phyloP scores from a whole-genome alignment of 768 basidiomycete genomes.

The Ramaria sp. region DNA sequence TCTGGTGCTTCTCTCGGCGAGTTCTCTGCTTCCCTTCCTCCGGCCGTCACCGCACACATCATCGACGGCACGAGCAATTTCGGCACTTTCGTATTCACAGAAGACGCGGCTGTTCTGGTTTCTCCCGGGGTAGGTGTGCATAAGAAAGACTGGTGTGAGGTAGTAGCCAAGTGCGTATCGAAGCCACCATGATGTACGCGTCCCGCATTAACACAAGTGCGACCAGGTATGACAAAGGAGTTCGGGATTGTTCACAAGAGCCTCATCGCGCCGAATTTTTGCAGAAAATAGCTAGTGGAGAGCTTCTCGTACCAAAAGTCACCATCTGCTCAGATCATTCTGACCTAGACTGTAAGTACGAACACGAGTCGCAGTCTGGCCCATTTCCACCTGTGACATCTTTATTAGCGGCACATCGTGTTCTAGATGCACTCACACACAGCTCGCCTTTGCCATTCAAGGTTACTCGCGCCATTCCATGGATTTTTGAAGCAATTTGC shows the following conservation, averaged over 20 bases:
- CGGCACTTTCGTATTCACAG: slow-evolving; percentile 9
- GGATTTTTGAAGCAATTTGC: slow-evolving; percentile 5
- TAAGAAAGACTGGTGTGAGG: slow-evolving; percentile 7
- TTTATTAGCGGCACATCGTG: background rate
- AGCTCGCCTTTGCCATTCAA: slow-evolving; percentile 2
- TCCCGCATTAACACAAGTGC: background rate
- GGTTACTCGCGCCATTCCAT: slow-evolving; percentile 9
- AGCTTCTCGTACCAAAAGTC: slow-evolving; percentile 3
- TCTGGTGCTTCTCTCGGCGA: background rate
- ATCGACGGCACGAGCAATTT: background rate
- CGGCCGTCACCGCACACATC: background rate
- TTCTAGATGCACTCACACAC: background rate
- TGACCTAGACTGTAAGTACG: slow-evolving; percentile 1
- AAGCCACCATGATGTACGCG: too few relatives aligned
- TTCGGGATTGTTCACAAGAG: slow-evolving; percentile 4
- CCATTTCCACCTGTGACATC: background rate
- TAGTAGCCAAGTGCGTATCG: background rate
- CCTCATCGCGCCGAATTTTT: background rate
- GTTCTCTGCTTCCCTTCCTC: background rate
- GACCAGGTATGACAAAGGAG: slow-evolving; percentile 1
- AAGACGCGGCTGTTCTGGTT: slow-evolving; percentile 1
- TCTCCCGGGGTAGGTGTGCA: background rate
- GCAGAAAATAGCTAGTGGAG: background rate
- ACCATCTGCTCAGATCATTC: background rate
- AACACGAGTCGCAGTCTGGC: background rate